Evolutionary conservation across 805 yeast species (phyloP).

Genomic region (Phaffomyces opuntiae): DNA sequence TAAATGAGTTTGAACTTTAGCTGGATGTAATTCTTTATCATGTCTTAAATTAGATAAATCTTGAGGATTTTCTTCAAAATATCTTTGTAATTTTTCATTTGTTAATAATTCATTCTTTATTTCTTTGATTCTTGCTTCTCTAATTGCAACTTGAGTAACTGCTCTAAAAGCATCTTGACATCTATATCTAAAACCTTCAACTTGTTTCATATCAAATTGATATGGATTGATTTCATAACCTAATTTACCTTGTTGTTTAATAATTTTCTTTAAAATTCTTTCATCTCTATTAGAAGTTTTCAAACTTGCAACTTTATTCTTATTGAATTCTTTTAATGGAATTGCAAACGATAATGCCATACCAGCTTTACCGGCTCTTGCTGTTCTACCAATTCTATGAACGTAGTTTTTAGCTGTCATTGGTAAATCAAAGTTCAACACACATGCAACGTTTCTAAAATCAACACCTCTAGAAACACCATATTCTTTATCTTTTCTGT

Average conservation of each 20-base stretch:
- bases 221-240: slow-evolving; percentile 81
- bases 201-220: slow-evolving; percentile 83
- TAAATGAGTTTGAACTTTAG: slow-evolving; percentile 77
- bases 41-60: slow-evolving; percentile 86
- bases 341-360: slow-evolving; percentile 92
- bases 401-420: slow-evolving; percentile 81
- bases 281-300: slow-evolving; percentile 76
- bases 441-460: slow-evolving; percentile 94
- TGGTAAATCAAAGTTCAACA: slow-evolving; percentile 90
- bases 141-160: slow-evolving; percentile 78
- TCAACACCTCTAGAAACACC: slow-evolving; percentile 97
- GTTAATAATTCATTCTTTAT: slow-evolving; percentile 79
- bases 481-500: slow-evolving; percentile 60
- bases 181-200: slow-evolving; percentile 93
- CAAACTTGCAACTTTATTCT: slow-evolving; percentile 75
- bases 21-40: slow-evolving; percentile 80
- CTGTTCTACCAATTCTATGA: slow-evolving; percentile 95
- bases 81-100: slow-evolving; percentile 85
- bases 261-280: slow-evolving; percentile 68
- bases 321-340: slow-evolving; percentile 75
- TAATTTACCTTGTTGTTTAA: slow-evolving; percentile 64
- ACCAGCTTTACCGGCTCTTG: slow-evolving; percentile 94
- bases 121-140: slow-evolving; percentile 91
- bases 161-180: slow-evolving; percentile 96
- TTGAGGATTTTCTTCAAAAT: slow-evolving; percentile 95